Evolutionary conservation across 257 asterid species (phyloP).

Genomic region (Solanum bulbocastanum): DNA sequence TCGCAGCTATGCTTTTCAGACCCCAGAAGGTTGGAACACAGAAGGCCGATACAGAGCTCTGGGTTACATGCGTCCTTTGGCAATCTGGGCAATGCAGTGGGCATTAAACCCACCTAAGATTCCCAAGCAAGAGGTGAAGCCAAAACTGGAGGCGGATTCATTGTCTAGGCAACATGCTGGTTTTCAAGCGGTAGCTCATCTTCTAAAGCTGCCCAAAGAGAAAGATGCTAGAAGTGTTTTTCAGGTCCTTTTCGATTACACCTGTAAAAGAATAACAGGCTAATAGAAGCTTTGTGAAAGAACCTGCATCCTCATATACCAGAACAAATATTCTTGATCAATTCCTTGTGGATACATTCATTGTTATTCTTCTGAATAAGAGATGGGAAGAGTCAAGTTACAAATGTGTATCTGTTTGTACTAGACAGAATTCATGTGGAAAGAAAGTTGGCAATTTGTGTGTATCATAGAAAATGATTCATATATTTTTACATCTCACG

Average conservation of each 20-base stretch:
- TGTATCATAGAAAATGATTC: not conserved
- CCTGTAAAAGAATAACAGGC: conserved; percentile 60
- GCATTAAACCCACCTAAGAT: conserved; percentile 46
- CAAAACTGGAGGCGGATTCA: conserved; percentile 42
- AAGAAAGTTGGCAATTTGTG: not conserved
- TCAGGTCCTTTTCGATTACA: conserved; percentile 64
- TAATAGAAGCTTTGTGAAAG: not conserved
- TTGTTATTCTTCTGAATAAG: not conserved
- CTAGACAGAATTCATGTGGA: not conserved
- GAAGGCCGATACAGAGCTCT: conserved; percentile 73
- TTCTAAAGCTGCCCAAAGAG: conserved; percentile 57
- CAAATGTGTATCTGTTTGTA: not conserved
- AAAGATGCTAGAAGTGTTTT: conserved; percentile 54
- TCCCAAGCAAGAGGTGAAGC: conserved; percentile 29
- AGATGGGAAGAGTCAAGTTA: not conserved
- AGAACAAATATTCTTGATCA: not conserved
- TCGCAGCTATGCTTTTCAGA: conserved; percentile 77
- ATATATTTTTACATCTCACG: not conserved
- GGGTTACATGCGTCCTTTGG: conserved; percentile 85
- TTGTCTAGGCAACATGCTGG: conserved; percentile 63
- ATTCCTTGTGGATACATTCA: not conserved
- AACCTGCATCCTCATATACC: not conserved
- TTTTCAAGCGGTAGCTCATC: conserved; percentile 65
- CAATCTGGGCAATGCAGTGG: conserved; percentile 99
- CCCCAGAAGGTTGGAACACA: conserved; percentile 78